Conservation (phyloP, 306 rosid genomes). For the Vigna radiata region DNA sequence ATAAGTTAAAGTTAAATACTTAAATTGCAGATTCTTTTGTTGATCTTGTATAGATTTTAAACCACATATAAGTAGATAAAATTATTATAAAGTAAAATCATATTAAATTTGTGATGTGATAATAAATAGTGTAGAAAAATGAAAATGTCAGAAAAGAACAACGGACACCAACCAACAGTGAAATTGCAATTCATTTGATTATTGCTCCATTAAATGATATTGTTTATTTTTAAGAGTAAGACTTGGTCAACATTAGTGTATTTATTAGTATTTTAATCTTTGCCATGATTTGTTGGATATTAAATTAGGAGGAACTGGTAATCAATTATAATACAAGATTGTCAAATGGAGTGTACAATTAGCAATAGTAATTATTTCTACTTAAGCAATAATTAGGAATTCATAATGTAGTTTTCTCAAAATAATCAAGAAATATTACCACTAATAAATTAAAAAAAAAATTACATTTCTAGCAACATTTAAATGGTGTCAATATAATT, state of each 20-base stretch:
- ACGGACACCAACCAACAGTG: neutral
- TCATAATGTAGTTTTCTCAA: no score
- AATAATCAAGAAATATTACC: no score
- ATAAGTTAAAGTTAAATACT: neutral
- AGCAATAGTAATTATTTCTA: no score
- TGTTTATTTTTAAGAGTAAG: conserved; percentile 25
- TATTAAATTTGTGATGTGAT: neutral
- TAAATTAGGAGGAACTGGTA: neutral
- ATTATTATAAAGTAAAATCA: neutral
- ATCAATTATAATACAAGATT: no score
- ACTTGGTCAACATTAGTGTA: conserved; percentile 7
- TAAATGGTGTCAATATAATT: no score
- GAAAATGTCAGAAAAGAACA: conserved; percentile 1
- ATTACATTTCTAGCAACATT: no score
- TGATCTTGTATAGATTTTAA: neutral
- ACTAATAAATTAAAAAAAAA: no score
- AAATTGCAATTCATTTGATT: neutral
- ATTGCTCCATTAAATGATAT: conserved; percentile 1
- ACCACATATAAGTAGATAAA: neutral
- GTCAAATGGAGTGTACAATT: no score
- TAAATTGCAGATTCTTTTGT: neutral
- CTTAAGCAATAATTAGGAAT: no score
- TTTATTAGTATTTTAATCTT: neutral
- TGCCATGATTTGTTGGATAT: neutral
- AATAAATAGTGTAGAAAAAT: neutral